A percentile compares a stretch with the other conserved stretches of the same genome.
Evolutionary conservation across 176 grass and related monocot species (phyloP).

Genomic region (Canna indica): DNA sequence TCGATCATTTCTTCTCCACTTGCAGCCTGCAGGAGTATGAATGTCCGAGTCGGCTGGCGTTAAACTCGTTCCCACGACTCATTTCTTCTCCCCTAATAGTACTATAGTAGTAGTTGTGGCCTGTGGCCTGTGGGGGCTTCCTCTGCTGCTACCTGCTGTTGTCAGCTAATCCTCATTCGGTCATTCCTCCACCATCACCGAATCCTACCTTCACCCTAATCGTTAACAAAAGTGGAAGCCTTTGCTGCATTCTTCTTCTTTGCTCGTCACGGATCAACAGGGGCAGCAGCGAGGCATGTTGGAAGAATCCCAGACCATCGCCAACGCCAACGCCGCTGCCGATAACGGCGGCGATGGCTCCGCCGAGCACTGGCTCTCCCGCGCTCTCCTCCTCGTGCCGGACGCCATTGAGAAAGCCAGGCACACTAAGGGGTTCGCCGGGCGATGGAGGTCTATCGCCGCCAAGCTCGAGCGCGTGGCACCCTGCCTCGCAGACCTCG

Average conservation of each 20-base stretch:
- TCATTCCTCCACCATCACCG: background rate
- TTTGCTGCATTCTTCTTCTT: background rate
- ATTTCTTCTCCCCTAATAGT: background rate
- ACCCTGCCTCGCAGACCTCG: constrained; percentile 7
- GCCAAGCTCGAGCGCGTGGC: constrained; percentile 12
- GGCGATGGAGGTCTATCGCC: constrained; percentile 16
- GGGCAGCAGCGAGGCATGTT: background rate
- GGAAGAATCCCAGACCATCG: background rate
- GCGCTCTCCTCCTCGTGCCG: background rate
- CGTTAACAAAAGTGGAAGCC: background rate
- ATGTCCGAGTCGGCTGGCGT: no score
- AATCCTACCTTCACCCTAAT: background rate
- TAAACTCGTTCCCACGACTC: background rate
- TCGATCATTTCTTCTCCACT: background rate
- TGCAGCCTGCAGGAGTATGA: no score
- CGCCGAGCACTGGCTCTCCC: constrained; percentile 2
- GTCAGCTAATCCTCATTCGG: background rate
- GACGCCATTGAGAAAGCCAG: background rate
- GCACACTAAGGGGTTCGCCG: constrained; percentile 1
- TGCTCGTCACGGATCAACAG: background rate
- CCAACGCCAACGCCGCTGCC: background rate
- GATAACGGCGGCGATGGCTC: background rate
- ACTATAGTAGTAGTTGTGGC: no score
- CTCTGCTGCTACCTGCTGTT: background rate
- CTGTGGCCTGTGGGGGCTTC: background rate